phyloP scores from a whole-genome alignment of 225 moss, liverwort and hornwort genomes.

The Straminergon stramineum region DNA sequence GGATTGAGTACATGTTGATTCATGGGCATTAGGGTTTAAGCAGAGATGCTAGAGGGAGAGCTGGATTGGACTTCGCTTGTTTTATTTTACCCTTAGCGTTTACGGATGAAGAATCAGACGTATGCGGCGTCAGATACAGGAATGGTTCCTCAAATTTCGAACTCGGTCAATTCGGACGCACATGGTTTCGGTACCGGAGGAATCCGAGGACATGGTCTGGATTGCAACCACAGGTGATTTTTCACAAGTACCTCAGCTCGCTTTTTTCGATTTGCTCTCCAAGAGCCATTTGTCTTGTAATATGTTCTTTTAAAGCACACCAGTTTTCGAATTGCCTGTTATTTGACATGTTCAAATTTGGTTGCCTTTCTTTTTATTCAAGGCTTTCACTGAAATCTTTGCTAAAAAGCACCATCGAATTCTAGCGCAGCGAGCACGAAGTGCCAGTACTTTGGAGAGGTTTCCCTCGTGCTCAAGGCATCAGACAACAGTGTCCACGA shows the following conservation, averaged over 20 bases:
- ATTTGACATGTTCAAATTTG: not conserved
- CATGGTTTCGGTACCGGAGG: constrained; percentile 48
- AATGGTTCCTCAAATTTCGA: constrained; percentile 61
- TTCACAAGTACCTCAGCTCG: not conserved
- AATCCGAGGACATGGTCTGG: constrained; percentile 74
- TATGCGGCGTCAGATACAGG: constrained; percentile 57
- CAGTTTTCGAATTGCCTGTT: not conserved
- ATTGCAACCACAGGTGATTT: constrained; percentile 41
- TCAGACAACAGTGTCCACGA: constrained; percentile 61
- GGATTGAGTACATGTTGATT: not conserved
- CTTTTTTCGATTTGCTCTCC: not conserved
- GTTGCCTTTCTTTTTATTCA: not conserved
- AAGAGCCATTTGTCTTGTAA: not conserved
- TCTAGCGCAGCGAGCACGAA: constrained; percentile 45
- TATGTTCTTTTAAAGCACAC: not conserved
- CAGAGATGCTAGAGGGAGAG: not conserved
- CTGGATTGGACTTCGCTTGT: not conserved
- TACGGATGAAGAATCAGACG: constrained; percentile 34
- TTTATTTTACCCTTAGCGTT: not conserved
- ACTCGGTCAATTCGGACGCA: constrained; percentile 27
- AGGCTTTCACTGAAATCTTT: not conserved
- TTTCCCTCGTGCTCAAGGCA: constrained; percentile 51
- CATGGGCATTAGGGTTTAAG: not conserved
- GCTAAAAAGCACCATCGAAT: not conserved
- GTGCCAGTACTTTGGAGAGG: constrained; percentile 60